Conservation (phyloP, 257 asterid genomes). For the Verbena officinalis region DNA sequence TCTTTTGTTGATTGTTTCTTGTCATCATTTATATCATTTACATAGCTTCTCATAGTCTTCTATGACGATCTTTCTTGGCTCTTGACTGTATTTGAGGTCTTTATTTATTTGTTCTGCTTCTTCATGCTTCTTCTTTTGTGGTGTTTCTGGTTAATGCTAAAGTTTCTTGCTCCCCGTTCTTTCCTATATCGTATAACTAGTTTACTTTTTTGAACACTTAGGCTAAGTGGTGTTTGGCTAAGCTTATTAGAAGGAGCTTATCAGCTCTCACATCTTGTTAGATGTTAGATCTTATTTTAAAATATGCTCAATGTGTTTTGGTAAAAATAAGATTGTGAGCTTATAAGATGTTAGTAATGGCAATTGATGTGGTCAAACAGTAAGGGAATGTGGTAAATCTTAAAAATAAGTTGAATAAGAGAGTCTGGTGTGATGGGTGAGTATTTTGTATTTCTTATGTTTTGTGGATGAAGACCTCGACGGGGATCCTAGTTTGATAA, state of each 20-base stretch:
- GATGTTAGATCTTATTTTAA: no score
- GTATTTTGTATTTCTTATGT: not conserved
- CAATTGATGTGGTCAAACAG: not conserved
- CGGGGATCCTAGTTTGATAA: not conserved
- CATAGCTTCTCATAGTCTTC: not conserved
- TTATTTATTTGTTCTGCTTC: not conserved
- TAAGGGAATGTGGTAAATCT: no score
- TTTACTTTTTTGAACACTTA: not conserved
- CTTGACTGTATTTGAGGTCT: not conserved
- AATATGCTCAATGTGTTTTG: not conserved
- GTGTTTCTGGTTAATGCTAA: constrained; percentile 15
- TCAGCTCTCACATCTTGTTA: no score
- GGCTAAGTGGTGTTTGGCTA: no score
- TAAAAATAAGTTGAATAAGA: constrained; percentile 2
- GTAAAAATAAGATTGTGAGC: no score
- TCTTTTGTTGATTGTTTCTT: constrained; percentile 17
- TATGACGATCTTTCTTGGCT: constrained; percentile 3
- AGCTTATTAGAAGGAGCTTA: no score
- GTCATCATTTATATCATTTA: constrained; percentile 5
- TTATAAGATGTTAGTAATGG: not conserved
- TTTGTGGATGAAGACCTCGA: not conserved
- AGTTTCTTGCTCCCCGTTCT: not conserved
- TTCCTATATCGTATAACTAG: not conserved
- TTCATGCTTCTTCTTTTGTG: not conserved
- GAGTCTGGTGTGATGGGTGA: not conserved